Evolutionary conservation across 148 eudicot species (phyloP), one percentile per base, ranked within the genome.

Genomic region (Amaranthus cruentus): DNA sequence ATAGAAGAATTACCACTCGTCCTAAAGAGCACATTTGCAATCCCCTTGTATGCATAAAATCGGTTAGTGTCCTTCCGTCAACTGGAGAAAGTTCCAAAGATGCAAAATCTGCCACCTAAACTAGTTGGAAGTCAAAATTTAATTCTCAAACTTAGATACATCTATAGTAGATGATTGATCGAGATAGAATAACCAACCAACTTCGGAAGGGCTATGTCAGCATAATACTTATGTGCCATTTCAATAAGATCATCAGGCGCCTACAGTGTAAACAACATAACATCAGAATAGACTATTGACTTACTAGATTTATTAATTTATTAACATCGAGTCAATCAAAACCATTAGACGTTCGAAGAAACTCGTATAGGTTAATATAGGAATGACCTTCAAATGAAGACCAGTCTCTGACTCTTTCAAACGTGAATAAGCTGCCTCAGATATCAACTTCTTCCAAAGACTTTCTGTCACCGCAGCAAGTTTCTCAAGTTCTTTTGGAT

Each of bases 1-100:
- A 14, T 66, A 2, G 69, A 73, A 72, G 54, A 76, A 75, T 83
- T 87, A 93, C 98, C 87, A 93, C 96, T 69, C 75, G 86, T 47
- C 98, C 98, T 86, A 93, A 83, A 15, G 98, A 93, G 78, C 88
- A 81, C 91, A 93, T 93, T 73, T 80, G 87, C 83, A 93, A 71
- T 54, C 98, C 98, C 85, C 98, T 87, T 63, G 98, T 93, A 76
- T 93, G 98, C 96, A 93, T 93, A 76, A 93, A 93, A 79, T 93
- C 98, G 13, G 98, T 93, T 70, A 93, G 78, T 15, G 98, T 93
- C 80, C 96, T 87, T 78, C 98, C 98, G 77, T 93, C 98, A 81
- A 93, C 98, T 0, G 98, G 98, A 72, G 98, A 93, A 74, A 93
- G 93, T 84, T 93, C 98, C 69, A 93, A 86, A 6, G 98, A 93